Percentiles rank a stretch among this genome's conserved stretches.
phyloP scores from a whole-genome alignment of 768 basidiomycete genomes.

The Suillus occidentalis region DNA sequence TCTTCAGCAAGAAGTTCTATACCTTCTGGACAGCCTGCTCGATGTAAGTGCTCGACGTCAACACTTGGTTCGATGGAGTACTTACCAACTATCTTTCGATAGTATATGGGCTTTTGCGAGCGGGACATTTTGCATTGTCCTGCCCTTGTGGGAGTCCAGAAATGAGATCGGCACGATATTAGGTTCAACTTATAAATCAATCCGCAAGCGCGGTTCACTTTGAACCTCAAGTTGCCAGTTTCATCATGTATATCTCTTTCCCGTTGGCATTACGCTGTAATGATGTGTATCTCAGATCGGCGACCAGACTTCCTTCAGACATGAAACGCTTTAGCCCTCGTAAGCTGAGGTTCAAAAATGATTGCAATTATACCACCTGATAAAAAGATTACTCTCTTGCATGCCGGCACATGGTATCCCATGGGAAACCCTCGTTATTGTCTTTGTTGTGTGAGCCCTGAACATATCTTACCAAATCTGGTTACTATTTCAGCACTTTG shows the following conservation, averaged over 20 bases:
- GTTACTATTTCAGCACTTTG: background rate
- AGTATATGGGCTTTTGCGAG: slow-evolving; percentile 38
- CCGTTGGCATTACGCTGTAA: background rate
- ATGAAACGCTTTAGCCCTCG: background rate
- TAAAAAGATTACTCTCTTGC: background rate
- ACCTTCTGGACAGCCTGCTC: slow-evolving; percentile 40
- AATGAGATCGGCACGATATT: slow-evolving; percentile 31
- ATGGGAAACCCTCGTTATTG: slow-evolving; percentile 25
- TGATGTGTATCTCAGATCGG: background rate
- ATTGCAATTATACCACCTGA: background rate
- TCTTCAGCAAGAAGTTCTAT: slow-evolving; percentile 37
- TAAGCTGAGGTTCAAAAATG: background rate
- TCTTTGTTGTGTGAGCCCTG: slow-evolving; percentile 9
- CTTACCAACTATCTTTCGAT: slow-evolving; percentile 7
- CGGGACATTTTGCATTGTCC: slow-evolving; percentile 37
- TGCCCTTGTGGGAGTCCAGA: slow-evolving; percentile 39
- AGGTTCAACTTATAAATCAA: slow-evolving; percentile 13
- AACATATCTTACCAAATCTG: slow-evolving; percentile 11
- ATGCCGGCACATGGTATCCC: slow-evolving; percentile 1
- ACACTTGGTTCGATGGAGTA: background rate
- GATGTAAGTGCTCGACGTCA: slow-evolving; percentile 29
- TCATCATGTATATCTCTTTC: background rate
- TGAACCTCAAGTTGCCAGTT: background rate
- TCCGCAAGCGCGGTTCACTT: background rate
- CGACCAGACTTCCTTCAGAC: background rate